These are phyloP conservation scores for Xylaria longipes DNA, from an alignment of 495 filamentous ascomycete species.

Conservation along the genomic window DNA sequence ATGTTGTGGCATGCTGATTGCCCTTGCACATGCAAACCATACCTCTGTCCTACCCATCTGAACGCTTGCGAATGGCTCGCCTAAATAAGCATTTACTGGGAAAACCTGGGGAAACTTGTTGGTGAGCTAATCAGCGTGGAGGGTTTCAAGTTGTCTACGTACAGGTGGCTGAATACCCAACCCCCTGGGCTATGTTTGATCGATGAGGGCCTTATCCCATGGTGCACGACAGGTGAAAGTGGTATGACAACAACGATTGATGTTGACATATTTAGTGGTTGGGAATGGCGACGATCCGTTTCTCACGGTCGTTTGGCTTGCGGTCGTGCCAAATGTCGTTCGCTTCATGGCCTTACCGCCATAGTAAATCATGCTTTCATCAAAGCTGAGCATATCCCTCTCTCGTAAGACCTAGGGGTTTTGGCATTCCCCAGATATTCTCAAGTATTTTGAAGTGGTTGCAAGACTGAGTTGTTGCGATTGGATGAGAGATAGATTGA, in stretches of 20 bases:
- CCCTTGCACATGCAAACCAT: slow-evolving; percentile 40
- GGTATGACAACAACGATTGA: not conserved
- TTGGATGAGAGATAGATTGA: slow-evolving; percentile 4
- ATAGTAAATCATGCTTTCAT: not conserved
- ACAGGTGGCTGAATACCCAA: not conserved
- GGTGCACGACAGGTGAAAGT: not conserved
- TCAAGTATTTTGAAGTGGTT: not conserved
- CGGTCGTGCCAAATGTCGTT: not conserved
- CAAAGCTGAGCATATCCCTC: not conserved
- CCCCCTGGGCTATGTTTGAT: not conserved
- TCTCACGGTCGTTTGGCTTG: not conserved
- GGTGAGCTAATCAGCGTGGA: slow-evolving; percentile 8
- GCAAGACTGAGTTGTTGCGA: slow-evolving; percentile 3
- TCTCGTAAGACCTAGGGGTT: not conserved
- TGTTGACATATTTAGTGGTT: not conserved
- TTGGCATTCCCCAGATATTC: not conserved
- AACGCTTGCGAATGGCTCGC: slow-evolving; percentile 20
- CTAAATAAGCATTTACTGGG: slow-evolving; percentile 21
- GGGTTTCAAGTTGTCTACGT: not conserved
- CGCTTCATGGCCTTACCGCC: not conserved
- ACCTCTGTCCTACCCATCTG: slow-evolving; percentile 13
- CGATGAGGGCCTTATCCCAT: not conserved
- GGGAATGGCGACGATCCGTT: not conserved
- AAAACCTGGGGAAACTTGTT: slow-evolving; percentile 22
- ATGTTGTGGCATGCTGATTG: slow-evolving; percentile 17